phyloP scores from a whole-genome alignment of 139 green algal species.

The Picochlorum sp. region DNA sequence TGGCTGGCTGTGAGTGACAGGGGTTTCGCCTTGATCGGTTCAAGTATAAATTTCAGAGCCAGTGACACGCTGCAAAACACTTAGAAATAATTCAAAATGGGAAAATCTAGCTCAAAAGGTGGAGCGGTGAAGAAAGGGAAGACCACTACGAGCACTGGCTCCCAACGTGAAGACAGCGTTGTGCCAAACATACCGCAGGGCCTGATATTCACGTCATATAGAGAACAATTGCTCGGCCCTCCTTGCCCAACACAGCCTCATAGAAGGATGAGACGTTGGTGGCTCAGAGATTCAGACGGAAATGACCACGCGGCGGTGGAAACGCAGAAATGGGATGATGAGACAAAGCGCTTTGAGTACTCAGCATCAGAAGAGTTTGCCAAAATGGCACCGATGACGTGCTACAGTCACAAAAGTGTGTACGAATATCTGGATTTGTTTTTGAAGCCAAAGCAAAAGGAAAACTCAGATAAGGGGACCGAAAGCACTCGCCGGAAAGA shows the following conservation, averaged over 20 bases:
- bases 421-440: slow-evolving; percentile 8
- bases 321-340: neutral
- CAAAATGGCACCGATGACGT: slow-evolving; percentile 1
- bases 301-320: slow-evolving; percentile 16
- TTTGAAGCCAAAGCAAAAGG: neutral
- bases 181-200: neutral
- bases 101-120: too few relatives aligned
- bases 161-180: neutral
- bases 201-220: neutral
- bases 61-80: too few relatives aligned
- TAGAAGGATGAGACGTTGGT: slow-evolving; percentile 6
- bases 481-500: neutral
- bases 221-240: neutral
- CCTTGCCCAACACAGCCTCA: neutral
- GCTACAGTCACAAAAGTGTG: neutral
- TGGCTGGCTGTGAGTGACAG: too few relatives aligned
- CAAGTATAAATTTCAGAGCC: too few relatives aligned
- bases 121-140: too few relatives aligned
- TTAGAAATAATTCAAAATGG: too few relatives aligned
- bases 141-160: neutral
- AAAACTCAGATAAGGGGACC: neutral
- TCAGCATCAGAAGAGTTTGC: slow-evolving; percentile 3
- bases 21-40: too few relatives aligned
- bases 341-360: slow-evolving; percentile 1
- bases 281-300: slow-evolving; percentile 2